Evolutionary conservation across 306 rosid species (phyloP), one percentile per base, ranked within the genome.

Genomic region (Acacia confusa): DNA sequence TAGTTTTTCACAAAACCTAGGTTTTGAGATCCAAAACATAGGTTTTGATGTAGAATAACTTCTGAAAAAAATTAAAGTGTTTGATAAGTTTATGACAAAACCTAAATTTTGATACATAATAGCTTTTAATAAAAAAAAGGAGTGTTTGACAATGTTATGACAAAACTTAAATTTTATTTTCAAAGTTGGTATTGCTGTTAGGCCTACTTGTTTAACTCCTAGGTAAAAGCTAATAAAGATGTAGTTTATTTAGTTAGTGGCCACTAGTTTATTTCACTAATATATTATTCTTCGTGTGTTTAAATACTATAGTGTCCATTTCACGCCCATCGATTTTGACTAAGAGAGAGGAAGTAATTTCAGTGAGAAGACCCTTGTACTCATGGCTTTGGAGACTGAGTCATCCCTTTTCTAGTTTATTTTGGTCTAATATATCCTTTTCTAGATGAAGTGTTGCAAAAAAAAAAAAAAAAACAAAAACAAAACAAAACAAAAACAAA

Each of bases 341-440:
- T 22, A 76, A 70, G 89, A 79, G 87, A 53, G 44, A 85, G 86
- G 72, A 78, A 80, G 72, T 5, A 47, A 47, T 47, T 47, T 47
- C 65, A 58, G 79, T 75, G 84, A 85, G 50, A 89, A 71, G 76
- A 88, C 90, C 83, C 66, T 66, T 44, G 75, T 83, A 91, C 89
- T 92, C 90, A 91, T 93, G 85, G 84, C 86, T 72, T 78, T 44
- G 89, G 83, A 90, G 97, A 90, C 88, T 86, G 79, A 89, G 86
- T 88, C 88, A 84, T 82, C 82, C 83, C 13, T 84, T 84, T 83
- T 72, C 57, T 78, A 86, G 91, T 90, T 86, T 53, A 20, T 19
- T 53, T 53, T 6, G 50, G 17, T 45, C 50, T 34, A 4, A 34
- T 53, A 20, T 20, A 53, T 19, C 60, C 61, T 57, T 57, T 57